Percentiles rank a stretch among this genome's conserved stretches.
Conservation (phyloP, 208 protist genomes). For the Wallacemonas sp. region DNA sequence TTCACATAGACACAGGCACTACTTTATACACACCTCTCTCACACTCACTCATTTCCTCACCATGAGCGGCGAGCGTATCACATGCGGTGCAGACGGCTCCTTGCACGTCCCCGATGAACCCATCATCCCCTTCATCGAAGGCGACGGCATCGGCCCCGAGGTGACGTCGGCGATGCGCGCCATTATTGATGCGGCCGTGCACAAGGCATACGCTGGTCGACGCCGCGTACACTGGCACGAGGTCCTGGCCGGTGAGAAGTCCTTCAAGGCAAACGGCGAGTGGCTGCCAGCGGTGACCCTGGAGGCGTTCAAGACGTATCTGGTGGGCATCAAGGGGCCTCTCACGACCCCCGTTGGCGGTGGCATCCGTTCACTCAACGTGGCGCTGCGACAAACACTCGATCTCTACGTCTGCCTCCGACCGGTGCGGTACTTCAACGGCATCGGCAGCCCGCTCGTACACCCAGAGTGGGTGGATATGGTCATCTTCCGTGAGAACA, state of each 20-base stretch:
- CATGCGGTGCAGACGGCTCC: background rate
- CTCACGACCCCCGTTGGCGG: slow-evolving; percentile 46
- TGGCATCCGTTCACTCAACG: slow-evolving; percentile 56
- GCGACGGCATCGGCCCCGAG: slow-evolving; percentile 50
- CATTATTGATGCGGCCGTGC: slow-evolving; percentile 39
- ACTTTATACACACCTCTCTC: no score
- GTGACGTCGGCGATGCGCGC: slow-evolving; percentile 32
- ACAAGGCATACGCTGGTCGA: slow-evolving; percentile 34
- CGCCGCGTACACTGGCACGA: slow-evolving; percentile 43
- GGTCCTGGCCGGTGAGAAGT: slow-evolving; percentile 44
- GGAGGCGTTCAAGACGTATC: slow-evolving; percentile 32
- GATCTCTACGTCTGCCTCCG: slow-evolving; percentile 56
- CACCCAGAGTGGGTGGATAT: slow-evolving; percentile 61
- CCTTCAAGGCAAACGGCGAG: slow-evolving; percentile 19
- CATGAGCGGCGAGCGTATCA: slow-evolving; percentile 13
- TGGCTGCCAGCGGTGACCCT: slow-evolving; percentile 46
- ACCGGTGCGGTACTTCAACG: slow-evolving; percentile 47
- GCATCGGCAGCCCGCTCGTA: slow-evolving; percentile 36
- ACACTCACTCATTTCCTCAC: slow-evolving; percentile 6
- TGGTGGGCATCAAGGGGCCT: slow-evolving; percentile 44
- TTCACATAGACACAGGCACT: slow-evolving; percentile 9
- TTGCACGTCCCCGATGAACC: slow-evolving; percentile 31
- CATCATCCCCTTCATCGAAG: slow-evolving; percentile 55
- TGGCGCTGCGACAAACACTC: slow-evolving; percentile 45
- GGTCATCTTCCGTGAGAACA: slow-evolving; percentile 62